Percentiles rank a stretch among this genome's conserved stretches.
phyloP scores from a whole-genome alignment of 768 basidiomycete species.

The Mycena rebaudengoi region DNA sequence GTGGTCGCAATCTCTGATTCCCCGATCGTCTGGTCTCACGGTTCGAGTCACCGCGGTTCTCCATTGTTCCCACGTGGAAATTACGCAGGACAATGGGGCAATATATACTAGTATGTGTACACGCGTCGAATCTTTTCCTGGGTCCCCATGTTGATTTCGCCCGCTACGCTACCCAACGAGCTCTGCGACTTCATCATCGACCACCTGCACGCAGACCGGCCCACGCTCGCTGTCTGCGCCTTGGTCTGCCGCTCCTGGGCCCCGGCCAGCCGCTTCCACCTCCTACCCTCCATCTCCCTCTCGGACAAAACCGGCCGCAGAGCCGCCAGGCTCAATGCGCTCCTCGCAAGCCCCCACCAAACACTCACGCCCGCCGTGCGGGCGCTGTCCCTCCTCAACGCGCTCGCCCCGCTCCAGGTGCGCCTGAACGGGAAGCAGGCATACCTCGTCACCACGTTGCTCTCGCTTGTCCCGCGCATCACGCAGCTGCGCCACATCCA shows the following conservation, averaged over 20 bases:
- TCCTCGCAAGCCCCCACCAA: conserved; percentile 11
- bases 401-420: conserved; percentile 4
- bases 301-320: no score
- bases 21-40: no score
- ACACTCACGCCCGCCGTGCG: conserved; percentile 14
- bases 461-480: conserved; percentile 6
- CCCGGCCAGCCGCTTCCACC: no score
- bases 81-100: no score
- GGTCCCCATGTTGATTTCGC: no score
- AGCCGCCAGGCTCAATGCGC: conserved; percentile 5
- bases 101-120: no score
- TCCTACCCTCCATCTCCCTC: no score
- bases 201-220: conserved; percentile 14
- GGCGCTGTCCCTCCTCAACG: neutral
- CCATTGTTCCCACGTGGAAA: no score
- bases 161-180: no score
- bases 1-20: no score
- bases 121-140: no score
- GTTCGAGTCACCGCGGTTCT: no score
- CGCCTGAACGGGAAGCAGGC: neutral
- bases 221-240: conserved; percentile 5
- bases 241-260: conserved; percentile 25
- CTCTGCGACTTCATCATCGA: conserved; percentile 26
- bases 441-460: neutral
- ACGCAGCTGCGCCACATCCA: neutral